phyloP scores from a whole-genome alignment of 139 green algal species.

The Yamagishiella unicocca region DNA sequence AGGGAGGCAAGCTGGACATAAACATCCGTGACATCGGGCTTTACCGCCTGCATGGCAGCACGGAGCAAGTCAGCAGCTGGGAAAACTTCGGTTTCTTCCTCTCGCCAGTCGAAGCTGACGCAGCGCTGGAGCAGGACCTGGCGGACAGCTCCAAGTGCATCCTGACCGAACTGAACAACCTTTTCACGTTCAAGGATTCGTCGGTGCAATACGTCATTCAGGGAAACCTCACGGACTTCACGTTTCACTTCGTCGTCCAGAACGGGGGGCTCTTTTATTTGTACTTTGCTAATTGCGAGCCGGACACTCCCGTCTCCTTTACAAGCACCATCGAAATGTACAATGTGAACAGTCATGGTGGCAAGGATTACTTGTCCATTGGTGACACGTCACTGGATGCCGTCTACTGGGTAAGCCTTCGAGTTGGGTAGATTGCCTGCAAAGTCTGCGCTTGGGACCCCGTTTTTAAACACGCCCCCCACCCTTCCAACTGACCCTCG shows the following conservation, averaged over 20 bases:
- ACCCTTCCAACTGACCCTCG: background rate
- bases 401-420: conserved; percentile 91
- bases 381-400: conserved; percentile 89
- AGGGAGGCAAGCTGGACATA: conserved; percentile 68
- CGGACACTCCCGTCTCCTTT: conserved; percentile 80
- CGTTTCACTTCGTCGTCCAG: conserved; percentile 55
- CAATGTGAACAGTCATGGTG: conserved; percentile 71
- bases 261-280: conserved; percentile 70
- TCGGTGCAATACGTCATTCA: conserved; percentile 47
- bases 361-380: conserved; percentile 90
- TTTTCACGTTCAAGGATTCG: conserved; percentile 66
- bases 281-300: conserved; percentile 94
- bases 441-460: too few species aligned
- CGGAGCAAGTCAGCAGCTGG: background rate
- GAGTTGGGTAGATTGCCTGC: too few species aligned
- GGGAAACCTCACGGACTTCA: conserved; percentile 32
- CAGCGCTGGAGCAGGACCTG: conserved; percentile 52
- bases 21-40: conserved; percentile 63
- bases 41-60: conserved; percentile 41
- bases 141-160: conserved; percentile 54
- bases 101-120: conserved; percentile 55
- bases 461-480: background rate
- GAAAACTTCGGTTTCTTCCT: conserved; percentile 72
- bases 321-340: conserved; percentile 76
- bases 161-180: conserved; percentile 48